Percentiles rank a stretch among this genome's conserved stretches.
These are phyloP conservation scores for Fusarium ambrosium DNA, from an alignment of 2,329 filamentous ascomycete species.

Conservation along the genomic window DNA sequence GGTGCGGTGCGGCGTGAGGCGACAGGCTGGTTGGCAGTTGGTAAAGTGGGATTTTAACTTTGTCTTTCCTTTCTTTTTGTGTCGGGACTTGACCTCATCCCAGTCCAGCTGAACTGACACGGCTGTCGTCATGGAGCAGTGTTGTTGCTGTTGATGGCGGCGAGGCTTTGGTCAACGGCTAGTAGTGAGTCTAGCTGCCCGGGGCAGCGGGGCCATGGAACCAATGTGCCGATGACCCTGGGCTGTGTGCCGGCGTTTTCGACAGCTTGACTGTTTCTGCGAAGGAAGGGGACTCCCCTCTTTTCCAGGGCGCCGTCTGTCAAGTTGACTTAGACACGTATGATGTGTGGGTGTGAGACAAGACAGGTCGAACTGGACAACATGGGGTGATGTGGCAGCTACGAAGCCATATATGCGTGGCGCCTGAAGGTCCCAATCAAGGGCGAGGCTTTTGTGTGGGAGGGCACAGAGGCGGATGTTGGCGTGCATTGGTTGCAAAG, in stretches of 20 bases:
- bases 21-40: constrained; percentile 3
- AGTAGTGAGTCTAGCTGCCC: not conserved
- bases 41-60: constrained; percentile 3
- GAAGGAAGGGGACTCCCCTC: not conserved
- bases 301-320: not conserved
- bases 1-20: not conserved
- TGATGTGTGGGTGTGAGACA: constrained; percentile 22
- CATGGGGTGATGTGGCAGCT: constrained; percentile 16
- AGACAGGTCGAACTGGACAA: not conserved
- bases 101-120: constrained; percentile 42
- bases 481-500: constrained; percentile 1
- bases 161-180: constrained; percentile 1
- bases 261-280: constrained; percentile 12
- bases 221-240: not conserved
- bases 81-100: constrained; percentile 16
- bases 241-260: not conserved
- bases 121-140: constrained; percentile 28
- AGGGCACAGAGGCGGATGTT: not conserved
- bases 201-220: not conserved
- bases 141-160: constrained; percentile 11
- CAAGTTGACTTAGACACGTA: constrained; percentile 28
- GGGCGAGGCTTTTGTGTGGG: not conserved
- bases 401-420: constrained; percentile 6
- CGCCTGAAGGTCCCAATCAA: constrained; percentile 13
- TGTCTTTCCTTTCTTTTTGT: constrained; percentile 6